These are phyloP conservation scores for Leccinum fibrillosum DNA, from an alignment of 768 basidiomycete genomes.

Conservation along the genomic window DNA sequence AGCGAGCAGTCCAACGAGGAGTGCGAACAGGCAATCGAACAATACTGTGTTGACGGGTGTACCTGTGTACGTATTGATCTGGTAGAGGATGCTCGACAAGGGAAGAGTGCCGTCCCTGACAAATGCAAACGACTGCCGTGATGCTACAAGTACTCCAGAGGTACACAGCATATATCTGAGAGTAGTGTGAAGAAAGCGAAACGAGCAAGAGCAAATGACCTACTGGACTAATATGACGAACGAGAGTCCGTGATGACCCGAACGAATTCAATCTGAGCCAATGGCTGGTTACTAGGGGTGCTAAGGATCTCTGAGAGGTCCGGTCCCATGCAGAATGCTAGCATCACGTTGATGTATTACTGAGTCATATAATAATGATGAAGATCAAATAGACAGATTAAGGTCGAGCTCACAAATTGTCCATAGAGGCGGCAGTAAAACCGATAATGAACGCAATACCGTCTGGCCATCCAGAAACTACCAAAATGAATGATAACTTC, in stretches of 20 bases:
- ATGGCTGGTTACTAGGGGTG: slow-evolving; percentile 35
- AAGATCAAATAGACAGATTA: not conserved
- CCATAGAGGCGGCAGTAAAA: slow-evolving; percentile 45
- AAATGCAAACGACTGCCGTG: slow-evolving; percentile 54
- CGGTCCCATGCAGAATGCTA: slow-evolving; percentile 57
- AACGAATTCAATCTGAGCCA: slow-evolving; percentile 40
- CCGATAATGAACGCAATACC: slow-evolving; percentile 45
- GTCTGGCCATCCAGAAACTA: slow-evolving; percentile 41
- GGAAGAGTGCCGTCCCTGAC: slow-evolving; percentile 59
- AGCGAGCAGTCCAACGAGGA: slow-evolving; percentile 48
- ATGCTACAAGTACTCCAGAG: slow-evolving; percentile 40
- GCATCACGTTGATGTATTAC: slow-evolving; percentile 50
- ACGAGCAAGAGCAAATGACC: slow-evolving; percentile 2
- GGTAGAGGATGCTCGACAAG: slow-evolving; percentile 48
- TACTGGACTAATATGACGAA: slow-evolving; percentile 48
- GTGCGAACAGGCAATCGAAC: slow-evolving; percentile 40
- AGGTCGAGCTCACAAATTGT: slow-evolving; percentile 32
- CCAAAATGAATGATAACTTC: not conserved
- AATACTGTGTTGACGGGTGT: slow-evolving; percentile 62
- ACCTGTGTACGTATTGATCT: slow-evolving; percentile 45
- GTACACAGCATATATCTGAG: slow-evolving; percentile 45
- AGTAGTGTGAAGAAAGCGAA: not conserved
- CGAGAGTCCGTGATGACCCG: slow-evolving; percentile 37
- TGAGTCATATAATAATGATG: slow-evolving; percentile 36
- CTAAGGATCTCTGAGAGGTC: slow-evolving; percentile 38